Base-by-base conservation (phyloP, 441 rosid genomes). In the Lepidium campestre region DNA sequence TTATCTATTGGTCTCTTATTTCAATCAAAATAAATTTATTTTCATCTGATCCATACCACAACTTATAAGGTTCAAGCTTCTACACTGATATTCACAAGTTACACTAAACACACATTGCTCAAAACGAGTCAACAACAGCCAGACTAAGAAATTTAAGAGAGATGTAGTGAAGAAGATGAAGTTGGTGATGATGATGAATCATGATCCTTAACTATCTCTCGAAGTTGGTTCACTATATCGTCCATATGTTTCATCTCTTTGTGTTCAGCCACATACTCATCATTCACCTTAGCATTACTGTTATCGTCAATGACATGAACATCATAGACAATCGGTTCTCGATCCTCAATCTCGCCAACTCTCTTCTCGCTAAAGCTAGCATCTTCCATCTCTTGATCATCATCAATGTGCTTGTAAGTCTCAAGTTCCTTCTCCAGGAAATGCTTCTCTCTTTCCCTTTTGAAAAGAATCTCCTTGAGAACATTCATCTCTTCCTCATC, bases 401-500 rank as follows among this genome's bases (percentile, higher is more conserved):
- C 64, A 49, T 66, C 62, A 78, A 59, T 67, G 68, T 81, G 80
- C 72, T 74, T 76, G 34, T 77, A 79, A 70, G 81, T 74, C 37
- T 81, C 83, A 47, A 87, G 76, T 76, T 87, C 88, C 59, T 71
- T 83, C 79, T 81, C 93, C 23, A 85, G 68, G 68, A 80, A 77
- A 73, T 79, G 82, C 58, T 79, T 83, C 71, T 85, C 90, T 71
- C 59, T 80, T 45, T 87, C 93, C 70, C 75, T 80, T 73, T 77
- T 76, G 22, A 83, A 77, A 39, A 87, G 77, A 35, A 87, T 85
- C 76, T 87, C 93, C 69, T 81, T 83, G 63, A 87, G 76, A 60
- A 87, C 58, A 65, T 48, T 68, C 85, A 81, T 85, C 79, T 87
- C 93, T 60, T 85, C 93, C 52, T 87, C 93, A 13, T 85, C 90